Percentiles rank a stretch among this genome's conserved stretches.
Evolutionary conservation across 805 yeast species (phyloP).

Genomic region (Ogataea trehaloabstinens): DNA sequence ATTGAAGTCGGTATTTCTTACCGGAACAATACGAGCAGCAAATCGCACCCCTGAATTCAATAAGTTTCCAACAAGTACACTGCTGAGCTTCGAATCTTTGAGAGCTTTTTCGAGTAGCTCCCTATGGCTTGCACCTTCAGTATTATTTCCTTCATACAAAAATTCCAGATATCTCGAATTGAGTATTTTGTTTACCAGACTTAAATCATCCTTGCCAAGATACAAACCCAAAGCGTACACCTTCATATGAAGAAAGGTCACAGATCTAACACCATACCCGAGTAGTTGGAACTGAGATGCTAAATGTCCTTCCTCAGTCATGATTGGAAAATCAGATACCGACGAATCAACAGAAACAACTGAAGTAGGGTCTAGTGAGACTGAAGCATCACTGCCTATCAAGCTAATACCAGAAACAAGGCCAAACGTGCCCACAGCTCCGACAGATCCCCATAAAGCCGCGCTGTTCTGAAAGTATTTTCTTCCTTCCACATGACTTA

Average conservation of each 20-base stretch:
- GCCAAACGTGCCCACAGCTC: background rate
- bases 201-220: conserved; percentile 58
- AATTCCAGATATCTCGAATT: conserved; percentile 41
- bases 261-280: conserved; percentile 81
- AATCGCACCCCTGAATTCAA: conserved; percentile 60
- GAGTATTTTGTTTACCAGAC: conserved; percentile 38
- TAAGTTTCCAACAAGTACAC: conserved; percentile 52
- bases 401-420: background rate
- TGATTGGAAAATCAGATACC: conserved; percentile 29
- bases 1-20: conserved; percentile 85
- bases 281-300: conserved; percentile 47
- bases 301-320: conserved; percentile 16
- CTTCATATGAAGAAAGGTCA: conserved; percentile 76
- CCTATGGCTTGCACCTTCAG: conserved; percentile 27
- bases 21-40: conserved; percentile 77
- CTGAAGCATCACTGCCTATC: conserved; percentile 13
- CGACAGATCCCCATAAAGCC: background rate
- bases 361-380: conserved; percentile 6
- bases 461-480: no score
- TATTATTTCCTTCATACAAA: conserved; percentile 20
- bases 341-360: conserved; percentile 25
- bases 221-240: conserved; percentile 89
- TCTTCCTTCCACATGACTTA: no score
- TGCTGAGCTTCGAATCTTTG: conserved; percentile 51
- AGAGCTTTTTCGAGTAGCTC: conserved; percentile 44